phyloP scores from a whole-genome alignment of 257 asterid species.

The Voacanga thouarsii region DNA sequence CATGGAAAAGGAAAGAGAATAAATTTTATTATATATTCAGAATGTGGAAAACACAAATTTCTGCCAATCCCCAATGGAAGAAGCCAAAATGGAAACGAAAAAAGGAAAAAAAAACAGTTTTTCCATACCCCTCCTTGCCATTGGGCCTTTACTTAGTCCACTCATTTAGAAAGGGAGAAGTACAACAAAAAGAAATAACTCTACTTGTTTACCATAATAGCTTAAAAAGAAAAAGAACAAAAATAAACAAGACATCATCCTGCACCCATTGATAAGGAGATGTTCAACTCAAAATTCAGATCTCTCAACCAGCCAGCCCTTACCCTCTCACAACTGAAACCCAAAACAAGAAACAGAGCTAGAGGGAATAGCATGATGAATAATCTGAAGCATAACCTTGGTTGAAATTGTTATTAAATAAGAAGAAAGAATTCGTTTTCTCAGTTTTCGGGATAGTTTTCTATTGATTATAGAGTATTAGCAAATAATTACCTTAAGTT shows the following conservation, averaged over 20 bases:
- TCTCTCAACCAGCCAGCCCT: background rate
- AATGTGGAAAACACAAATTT: background rate
- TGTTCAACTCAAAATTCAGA: background rate
- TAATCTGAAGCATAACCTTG: background rate
- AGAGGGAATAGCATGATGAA: background rate
- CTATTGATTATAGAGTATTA: background rate
- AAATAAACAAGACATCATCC: background rate
- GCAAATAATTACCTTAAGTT: conserved; percentile 47
- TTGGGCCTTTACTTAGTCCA: background rate
- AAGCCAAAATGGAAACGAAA: background rate
- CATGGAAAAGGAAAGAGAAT: background rate
- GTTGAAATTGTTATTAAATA: background rate
- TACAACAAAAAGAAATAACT: background rate
- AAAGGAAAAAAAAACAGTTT: too few relatives aligned
- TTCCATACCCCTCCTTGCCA: too few relatives aligned
- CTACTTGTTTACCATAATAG: background rate
- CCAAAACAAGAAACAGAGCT: background rate
- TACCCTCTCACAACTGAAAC: background rate
- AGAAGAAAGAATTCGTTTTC: background rate
- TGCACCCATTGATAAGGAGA: background rate
- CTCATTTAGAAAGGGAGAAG: background rate
- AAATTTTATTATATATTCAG: background rate
- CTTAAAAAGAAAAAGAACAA: background rate
- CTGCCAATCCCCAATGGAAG: background rate
- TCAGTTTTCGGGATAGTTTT: background rate